Conservation (phyloP, 2,329 filamentous ascomycete species). For the Rutstroemia sp. region DNA sequence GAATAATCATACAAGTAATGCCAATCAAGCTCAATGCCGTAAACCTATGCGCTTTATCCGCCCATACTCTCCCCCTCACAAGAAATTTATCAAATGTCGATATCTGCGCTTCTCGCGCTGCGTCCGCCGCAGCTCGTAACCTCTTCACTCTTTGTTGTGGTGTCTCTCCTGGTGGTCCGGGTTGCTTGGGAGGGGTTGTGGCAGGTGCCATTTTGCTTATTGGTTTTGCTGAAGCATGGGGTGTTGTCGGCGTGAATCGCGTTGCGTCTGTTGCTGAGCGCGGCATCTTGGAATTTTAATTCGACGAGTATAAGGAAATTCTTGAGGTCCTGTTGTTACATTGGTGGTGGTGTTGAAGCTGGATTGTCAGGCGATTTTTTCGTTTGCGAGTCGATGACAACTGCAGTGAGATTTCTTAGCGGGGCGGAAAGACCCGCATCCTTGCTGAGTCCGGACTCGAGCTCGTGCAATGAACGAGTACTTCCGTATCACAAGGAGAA, state of each 20-base stretch:
- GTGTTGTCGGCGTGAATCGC: slow-evolving; percentile 64
- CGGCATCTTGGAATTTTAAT: slow-evolving; percentile 33
- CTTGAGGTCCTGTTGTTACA: slow-evolving; percentile 14
- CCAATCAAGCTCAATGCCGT: slow-evolving; percentile 29
- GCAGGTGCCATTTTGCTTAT: slow-evolving; percentile 24
- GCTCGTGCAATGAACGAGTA: no score
- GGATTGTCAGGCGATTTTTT: slow-evolving; percentile 19
- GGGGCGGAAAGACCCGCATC: slow-evolving; percentile 15
- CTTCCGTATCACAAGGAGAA: no score
- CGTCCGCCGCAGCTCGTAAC: slow-evolving; percentile 30
- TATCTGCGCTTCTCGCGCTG: slow-evolving; percentile 27
- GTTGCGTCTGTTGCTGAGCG: slow-evolving; percentile 74
- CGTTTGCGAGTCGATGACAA: slow-evolving; percentile 12
- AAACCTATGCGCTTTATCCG: slow-evolving; percentile 31
- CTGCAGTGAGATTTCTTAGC: slow-evolving; percentile 16
- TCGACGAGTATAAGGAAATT: not conserved
- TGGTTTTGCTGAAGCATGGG: slow-evolving; percentile 62
- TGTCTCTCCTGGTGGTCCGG: slow-evolving; percentile 28
- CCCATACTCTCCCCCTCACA: slow-evolving; percentile 29
- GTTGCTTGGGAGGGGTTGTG: slow-evolving; percentile 11
- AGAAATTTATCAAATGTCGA: slow-evolving; percentile 28
- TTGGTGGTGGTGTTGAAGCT: slow-evolving; percentile 7
- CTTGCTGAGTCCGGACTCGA: not conserved
- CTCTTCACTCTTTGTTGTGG: slow-evolving; percentile 31
- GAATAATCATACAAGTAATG: slow-evolving; percentile 25